Evolutionary conservation across 176 grass and related monocot genomes (phyloP).

Genomic region (Areca catechu): DNA sequence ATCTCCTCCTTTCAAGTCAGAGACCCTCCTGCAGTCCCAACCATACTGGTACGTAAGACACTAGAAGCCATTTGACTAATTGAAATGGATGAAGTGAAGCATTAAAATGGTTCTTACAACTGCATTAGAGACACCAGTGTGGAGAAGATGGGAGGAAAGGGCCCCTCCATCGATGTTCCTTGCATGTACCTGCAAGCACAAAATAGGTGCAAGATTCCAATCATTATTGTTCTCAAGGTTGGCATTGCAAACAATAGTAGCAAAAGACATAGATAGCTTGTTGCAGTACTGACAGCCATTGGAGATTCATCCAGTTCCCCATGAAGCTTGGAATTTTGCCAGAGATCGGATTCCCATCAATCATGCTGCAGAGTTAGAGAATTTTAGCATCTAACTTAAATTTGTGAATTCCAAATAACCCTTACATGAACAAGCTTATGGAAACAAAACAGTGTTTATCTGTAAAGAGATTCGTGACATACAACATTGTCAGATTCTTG

Average conservation of each 20-base stretch:
- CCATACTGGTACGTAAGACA: no score
- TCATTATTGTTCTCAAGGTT: neutral
- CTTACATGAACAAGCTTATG: no score
- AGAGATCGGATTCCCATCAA: no score
- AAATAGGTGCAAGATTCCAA: no score
- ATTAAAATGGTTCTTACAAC: neutral
- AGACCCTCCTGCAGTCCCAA: neutral
- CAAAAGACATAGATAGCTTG: neutral
- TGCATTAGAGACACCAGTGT: neutral
- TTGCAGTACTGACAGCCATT: neutral
- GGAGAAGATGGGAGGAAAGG: constrained; percentile 7
- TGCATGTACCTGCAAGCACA: constrained; percentile 4
- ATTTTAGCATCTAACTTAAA: no score
- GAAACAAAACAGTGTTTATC: no score
- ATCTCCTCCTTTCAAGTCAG: constrained; percentile 1
- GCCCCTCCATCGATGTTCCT: constrained; percentile 8
- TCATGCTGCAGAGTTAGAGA: no score
- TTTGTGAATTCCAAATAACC: no score
- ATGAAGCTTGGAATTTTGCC: no score
- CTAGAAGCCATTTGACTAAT: no score
- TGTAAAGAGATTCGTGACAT: neutral
- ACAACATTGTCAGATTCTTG: constrained; percentile 7
- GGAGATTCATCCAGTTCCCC: neutral
- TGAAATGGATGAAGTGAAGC: no score
- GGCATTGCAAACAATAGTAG: neutral